Conservation (phyloP, 345 rosid species). For the Aquilaria yunnanensis region DNA sequence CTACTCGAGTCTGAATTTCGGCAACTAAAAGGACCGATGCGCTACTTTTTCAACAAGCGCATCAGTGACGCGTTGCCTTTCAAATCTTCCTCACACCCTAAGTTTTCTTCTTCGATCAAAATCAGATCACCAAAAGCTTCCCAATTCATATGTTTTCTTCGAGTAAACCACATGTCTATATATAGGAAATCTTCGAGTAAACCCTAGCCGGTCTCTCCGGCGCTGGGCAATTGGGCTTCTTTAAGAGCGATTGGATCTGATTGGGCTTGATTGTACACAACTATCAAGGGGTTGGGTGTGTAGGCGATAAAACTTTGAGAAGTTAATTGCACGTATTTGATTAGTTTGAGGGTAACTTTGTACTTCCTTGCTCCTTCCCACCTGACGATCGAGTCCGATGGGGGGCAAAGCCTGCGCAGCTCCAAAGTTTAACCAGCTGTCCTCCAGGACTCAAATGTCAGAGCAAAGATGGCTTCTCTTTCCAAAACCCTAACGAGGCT, state of each 20-base stretch:
- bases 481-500: constrained; percentile 41
- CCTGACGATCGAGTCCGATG: too few relatives aligned
- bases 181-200: neutral
- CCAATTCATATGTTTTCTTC: too few relatives aligned
- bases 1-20: constrained; percentile 21
- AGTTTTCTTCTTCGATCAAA: neutral
- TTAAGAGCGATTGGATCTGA: neutral
- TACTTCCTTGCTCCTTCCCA: too few relatives aligned
- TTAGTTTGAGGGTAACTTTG: too few relatives aligned
- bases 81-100: neutral
- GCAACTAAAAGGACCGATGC: constrained; percentile 49
- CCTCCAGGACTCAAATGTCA: constrained; percentile 8
- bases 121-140: neutral
- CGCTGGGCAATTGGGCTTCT: neutral
- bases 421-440: neutral
- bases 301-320: too few relatives aligned
- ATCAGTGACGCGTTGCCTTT: constrained; percentile 41
- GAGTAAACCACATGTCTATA: neutral
- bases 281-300: too few relatives aligned
- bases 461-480: constrained; percentile 33
- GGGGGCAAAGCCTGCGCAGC: neutral
- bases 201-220: neutral
- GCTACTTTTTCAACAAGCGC: constrained; percentile 21
- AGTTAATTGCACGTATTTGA: too few relatives aligned
- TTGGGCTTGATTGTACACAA: too few relatives aligned